phyloP scores from a whole-genome alignment of 1,139 yeast genomes.

The Wickerhamomyces sp. region DNA sequence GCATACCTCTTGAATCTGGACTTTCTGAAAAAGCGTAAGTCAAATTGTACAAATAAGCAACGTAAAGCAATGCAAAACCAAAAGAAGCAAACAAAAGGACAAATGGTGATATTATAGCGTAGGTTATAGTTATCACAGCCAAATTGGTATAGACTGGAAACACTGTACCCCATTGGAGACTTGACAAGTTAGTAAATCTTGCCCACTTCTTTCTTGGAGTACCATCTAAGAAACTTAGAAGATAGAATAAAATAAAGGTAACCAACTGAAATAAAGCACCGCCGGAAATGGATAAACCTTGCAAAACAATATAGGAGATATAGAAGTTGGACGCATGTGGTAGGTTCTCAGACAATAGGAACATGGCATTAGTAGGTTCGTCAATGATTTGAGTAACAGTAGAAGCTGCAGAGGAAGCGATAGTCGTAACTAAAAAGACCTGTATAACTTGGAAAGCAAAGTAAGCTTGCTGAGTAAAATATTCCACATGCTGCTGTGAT shows the following conservation, averaged over 20 bases:
- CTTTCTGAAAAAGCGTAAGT: slow-evolving; percentile 64
- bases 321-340: slow-evolving; percentile 90
- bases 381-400: slow-evolving; percentile 64
- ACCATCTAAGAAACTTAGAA: slow-evolving; percentile 69
- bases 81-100: slow-evolving; percentile 64
- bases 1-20: slow-evolving; percentile 75
- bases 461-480: slow-evolving; percentile 70
- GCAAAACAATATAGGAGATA: slow-evolving; percentile 66
- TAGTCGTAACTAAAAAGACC: slow-evolving; percentile 64
- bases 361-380: slow-evolving; percentile 66
- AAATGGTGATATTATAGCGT: slow-evolving; percentile 78
- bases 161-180: slow-evolving; percentile 80
- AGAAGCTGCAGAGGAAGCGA: slow-evolving; percentile 70
- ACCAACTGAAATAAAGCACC: slow-evolving; percentile 78
- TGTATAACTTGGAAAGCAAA: slow-evolving; percentile 71
- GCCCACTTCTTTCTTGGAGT: slow-evolving; percentile 87
- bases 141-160: slow-evolving; percentile 83
- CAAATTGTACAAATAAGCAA: slow-evolving; percentile 78
- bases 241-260: slow-evolving; percentile 63
- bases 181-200: slow-evolving; percentile 59
- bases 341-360: slow-evolving; percentile 62
- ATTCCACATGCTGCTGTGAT: slow-evolving; percentile 60
- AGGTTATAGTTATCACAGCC: slow-evolving; percentile 75
- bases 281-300: slow-evolving; percentile 79
- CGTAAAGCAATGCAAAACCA: slow-evolving; percentile 66